Evolutionary conservation across 176 grass and related monocot genomes (phyloP).

Genomic region (Tuctoria greenei): DNA sequence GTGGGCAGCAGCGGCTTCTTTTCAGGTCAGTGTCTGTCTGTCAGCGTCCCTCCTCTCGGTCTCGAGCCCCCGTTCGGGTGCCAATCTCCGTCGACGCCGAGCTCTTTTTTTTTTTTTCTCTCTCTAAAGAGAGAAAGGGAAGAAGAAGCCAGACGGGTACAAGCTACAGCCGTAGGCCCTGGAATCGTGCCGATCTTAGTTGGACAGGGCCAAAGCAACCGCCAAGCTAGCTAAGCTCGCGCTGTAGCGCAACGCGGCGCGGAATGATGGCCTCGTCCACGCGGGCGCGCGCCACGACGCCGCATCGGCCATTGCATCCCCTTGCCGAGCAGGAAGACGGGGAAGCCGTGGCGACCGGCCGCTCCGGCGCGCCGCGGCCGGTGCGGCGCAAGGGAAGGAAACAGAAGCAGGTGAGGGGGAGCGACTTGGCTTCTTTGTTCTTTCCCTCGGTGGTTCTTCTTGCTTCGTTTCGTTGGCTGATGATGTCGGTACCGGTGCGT

Average conservation of each 20-base stretch:
- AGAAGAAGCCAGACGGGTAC: background rate
- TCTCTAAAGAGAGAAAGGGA: background rate
- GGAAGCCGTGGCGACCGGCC: background rate
- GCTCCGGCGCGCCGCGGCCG: background rate
- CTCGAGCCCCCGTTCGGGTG: background rate
- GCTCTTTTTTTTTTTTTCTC: background rate
- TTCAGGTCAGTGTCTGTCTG: background rate
- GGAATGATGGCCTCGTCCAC: conserved; percentile 19
- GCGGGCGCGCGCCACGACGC: conserved; percentile 18
- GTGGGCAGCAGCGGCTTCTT: background rate
- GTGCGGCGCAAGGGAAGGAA: conserved; percentile 51
- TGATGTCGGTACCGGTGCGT: background rate
- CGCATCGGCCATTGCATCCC: conserved; percentile 32
- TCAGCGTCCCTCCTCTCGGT: background rate
- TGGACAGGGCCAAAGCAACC: background rate
- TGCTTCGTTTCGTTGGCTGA: background rate
- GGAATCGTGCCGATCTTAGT: background rate
- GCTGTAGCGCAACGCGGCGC: background rate
- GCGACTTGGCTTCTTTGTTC: background rate
- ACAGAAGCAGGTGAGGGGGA: conserved; percentile 55
- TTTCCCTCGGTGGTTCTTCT: background rate
- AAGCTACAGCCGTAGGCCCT: background rate
- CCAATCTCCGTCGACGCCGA: background rate
- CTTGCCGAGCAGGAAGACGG: conserved; percentile 10
- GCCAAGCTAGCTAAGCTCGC: background rate